These are phyloP conservation scores for Taiozyma sp. DNA, from an alignment of 1,139 yeast genomes.

Conservation along the genomic window DNA sequence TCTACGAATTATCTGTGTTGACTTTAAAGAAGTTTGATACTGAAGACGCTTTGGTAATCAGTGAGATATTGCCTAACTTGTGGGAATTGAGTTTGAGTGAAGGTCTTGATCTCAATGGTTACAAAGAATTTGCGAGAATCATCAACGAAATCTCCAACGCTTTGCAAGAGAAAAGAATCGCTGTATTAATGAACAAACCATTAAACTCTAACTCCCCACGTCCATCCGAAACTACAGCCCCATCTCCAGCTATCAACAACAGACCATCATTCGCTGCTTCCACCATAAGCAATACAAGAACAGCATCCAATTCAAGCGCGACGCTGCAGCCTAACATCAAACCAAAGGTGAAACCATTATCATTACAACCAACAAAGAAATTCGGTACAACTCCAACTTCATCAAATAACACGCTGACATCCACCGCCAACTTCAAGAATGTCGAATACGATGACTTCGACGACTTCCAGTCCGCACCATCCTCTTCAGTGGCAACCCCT, in stretches of 20 bases:
- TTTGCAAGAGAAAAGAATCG: constrained; percentile 33
- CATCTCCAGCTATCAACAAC: constrained; percentile 11
- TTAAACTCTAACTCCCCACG: constrained; percentile 7
- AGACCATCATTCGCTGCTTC: not conserved
- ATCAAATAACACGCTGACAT: constrained; percentile 1
- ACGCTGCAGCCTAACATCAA: constrained; percentile 10
- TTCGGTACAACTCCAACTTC: constrained; percentile 9
- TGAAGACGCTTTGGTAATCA: constrained; percentile 3
- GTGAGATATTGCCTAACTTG: constrained; percentile 6
- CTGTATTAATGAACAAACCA: constrained; percentile 20
- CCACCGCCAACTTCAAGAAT: constrained; percentile 8
- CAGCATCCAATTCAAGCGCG: not conserved
- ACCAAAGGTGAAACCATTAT: constrained; percentile 18
- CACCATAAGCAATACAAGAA: not conserved
- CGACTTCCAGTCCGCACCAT: constrained; percentile 17
- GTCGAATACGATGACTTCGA: constrained; percentile 26
- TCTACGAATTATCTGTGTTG: constrained; percentile 31
- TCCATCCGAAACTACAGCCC: not conserved
- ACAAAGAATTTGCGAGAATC: constrained; percentile 31
- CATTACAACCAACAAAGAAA: constrained; percentile 6
- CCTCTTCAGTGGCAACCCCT: not conserved
- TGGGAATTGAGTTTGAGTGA: constrained; percentile 6
- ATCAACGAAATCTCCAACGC: constrained; percentile 32
- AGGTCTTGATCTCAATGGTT: constrained; percentile 27
- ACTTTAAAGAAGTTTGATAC: constrained; percentile 1